Percentiles rank a stretch among this genome's conserved stretches.
These are phyloP conservation scores for Tetrapisispora nanseiensis DNA, from an alignment of 805 yeast species.

Conservation along the genomic window DNA sequence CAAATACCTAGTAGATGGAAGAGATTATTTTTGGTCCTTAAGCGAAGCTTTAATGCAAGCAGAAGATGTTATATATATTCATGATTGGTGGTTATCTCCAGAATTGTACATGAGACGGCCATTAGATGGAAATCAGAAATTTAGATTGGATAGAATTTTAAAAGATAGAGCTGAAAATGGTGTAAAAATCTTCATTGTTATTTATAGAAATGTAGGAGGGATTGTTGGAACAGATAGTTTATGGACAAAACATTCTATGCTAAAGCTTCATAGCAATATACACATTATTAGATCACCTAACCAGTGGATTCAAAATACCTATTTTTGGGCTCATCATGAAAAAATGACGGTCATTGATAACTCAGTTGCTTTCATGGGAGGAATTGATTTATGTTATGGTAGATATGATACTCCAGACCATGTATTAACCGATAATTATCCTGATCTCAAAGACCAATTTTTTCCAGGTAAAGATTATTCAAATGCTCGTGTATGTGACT, in stretches of 20 bases:
- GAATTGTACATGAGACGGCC: conserved; percentile 90
- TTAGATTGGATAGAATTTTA: conserved; percentile 80
- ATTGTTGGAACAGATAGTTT: conserved; percentile 89
- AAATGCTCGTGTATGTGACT: conserved; percentile 88
- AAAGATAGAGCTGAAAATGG: conserved; percentile 90
- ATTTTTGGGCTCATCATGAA: conserved; percentile 99
- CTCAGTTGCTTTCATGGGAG: conserved; percentile 85
- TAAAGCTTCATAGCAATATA: conserved; percentile 76
- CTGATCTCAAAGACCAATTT: conserved; percentile 39
- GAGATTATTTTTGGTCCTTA: conserved; percentile 95
- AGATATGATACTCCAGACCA: conserved; percentile 96
- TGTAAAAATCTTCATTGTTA: conserved; percentile 82
- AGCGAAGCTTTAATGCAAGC: conserved; percentile 91
- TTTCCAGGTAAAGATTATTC: conserved; percentile 98
- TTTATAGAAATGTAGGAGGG: conserved; percentile 87
- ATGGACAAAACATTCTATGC: conserved; percentile 88
- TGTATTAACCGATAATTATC: conserved; percentile 68
- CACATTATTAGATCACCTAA: conserved; percentile 92
- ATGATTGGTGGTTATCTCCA: conserved; percentile 98
- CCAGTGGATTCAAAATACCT: conserved; percentile 84
- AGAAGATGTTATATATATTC: conserved; percentile 83
- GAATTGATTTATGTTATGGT: conserved; percentile 91
- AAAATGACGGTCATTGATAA: conserved; percentile 81
- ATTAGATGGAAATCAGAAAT: conserved; percentile 88
- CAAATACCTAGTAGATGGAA: conserved; percentile 93